phyloP scores from a whole-genome alignment of 306 rosid genomes.

The Gleditsia sinensis region DNA sequence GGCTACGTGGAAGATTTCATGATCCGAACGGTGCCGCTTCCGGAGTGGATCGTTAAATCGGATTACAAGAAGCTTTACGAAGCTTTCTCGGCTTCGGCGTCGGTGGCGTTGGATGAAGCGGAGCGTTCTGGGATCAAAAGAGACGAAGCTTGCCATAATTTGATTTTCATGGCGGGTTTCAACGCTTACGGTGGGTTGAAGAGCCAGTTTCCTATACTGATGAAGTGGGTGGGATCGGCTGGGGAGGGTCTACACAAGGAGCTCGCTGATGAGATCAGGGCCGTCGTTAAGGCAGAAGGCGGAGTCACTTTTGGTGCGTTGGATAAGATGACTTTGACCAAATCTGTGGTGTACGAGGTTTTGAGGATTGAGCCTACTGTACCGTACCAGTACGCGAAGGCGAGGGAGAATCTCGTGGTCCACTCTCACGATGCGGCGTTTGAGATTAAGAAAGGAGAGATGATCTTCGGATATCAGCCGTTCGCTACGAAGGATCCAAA shows the following conservation, averaged over 20 bases:
- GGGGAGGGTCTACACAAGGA: slow-evolving; percentile 52
- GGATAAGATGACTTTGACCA: slow-evolving; percentile 57
- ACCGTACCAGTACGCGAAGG: slow-evolving; percentile 65
- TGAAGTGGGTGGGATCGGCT: slow-evolving; percentile 68
- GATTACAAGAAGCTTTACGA: slow-evolving; percentile 55
- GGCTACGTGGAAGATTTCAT: slow-evolving; percentile 50
- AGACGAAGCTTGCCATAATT: slow-evolving; percentile 72
- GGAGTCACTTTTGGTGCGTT: slow-evolving; percentile 45
- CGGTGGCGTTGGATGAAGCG: slow-evolving; percentile 56
- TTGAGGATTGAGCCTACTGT: slow-evolving; percentile 70
- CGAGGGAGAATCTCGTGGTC: slow-evolving; percentile 61
- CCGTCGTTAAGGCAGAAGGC: slow-evolving; percentile 47
- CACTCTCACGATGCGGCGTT: slow-evolving; percentile 56
- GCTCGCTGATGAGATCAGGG: slow-evolving; percentile 53
- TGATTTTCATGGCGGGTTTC: slow-evolving; percentile 62
- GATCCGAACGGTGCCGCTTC: slow-evolving; percentile 51
- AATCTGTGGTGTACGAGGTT: slow-evolving; percentile 63
- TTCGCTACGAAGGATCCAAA: slow-evolving; percentile 66
- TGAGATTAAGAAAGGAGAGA: slow-evolving; percentile 66
- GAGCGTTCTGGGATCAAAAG: slow-evolving; percentile 45
- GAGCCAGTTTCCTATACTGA: slow-evolving; percentile 51
- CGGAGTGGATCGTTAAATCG: slow-evolving; percentile 47
- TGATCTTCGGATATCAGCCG: slow-evolving; percentile 71
- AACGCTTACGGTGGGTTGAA: slow-evolving; percentile 72
- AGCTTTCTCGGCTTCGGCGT: slow-evolving; percentile 33